phyloP scores from a whole-genome alignment of 2,329 filamentous ascomycete genomes.

The Nemania bipapillata region DNA sequence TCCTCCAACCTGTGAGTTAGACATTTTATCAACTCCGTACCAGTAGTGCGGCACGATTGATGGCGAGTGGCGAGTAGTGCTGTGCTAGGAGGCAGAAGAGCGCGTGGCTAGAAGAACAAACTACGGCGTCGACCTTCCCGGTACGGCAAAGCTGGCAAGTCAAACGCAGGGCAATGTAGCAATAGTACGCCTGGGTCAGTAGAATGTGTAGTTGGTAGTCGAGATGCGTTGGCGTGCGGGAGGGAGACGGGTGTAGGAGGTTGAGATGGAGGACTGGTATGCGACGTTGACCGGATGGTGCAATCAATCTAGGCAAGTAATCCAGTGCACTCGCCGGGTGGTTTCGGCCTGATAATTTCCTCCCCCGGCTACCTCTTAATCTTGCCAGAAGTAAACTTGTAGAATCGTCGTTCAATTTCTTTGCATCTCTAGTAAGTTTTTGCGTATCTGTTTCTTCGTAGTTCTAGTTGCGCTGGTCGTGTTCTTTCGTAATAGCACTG shows the following conservation, averaged over 20 bases:
- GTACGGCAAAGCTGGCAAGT: conserved; percentile 9
- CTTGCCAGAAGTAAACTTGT: not conserved
- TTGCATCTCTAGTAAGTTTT: conserved; percentile 25
- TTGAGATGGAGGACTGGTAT: conserved; percentile 22
- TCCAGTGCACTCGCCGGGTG: conserved; percentile 15
- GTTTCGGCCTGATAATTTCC: conserved; percentile 21
- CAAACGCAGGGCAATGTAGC: conserved; percentile 8
- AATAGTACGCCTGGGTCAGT: not conserved
- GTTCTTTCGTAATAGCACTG: conserved; percentile 26
- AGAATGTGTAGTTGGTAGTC: conserved; percentile 2
- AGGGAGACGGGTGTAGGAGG: not conserved
- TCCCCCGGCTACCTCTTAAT: conserved; percentile 13
- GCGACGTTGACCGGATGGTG: conserved; percentile 16
- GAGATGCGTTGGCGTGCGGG: conserved; percentile 4
- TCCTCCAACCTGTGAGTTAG: conserved; percentile 71
- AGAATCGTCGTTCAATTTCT: conserved; percentile 24
- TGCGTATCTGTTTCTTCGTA: conserved; percentile 27
- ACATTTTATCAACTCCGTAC: no score
- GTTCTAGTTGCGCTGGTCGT: conserved; percentile 17
- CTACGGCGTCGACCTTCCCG: conserved; percentile 24
- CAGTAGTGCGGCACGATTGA: conserved; percentile 1
- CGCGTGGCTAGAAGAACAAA: conserved; percentile 3
- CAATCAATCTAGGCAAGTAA: conserved; percentile 11
- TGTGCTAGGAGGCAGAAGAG: not conserved
- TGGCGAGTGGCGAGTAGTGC: conserved; percentile 14